Conservation (phyloP, 108 stramenopile genomes). For the Fragilariopsis cylindrus region DNA sequence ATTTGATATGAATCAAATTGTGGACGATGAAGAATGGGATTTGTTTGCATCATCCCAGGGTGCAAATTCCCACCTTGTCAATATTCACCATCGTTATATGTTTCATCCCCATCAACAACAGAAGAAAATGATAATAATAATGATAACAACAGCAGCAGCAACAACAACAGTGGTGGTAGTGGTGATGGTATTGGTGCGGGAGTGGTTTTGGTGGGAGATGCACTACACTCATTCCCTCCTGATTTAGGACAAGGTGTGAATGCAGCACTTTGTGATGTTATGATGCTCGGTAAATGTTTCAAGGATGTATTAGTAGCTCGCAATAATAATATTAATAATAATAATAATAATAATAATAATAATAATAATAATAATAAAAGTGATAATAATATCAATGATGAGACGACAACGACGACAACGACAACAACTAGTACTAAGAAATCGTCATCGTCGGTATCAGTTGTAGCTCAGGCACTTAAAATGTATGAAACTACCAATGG, state of each 20-base stretch:
- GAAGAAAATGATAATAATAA: too few species aligned
- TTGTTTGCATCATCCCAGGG: slow-evolving; percentile 66
- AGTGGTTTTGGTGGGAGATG: slow-evolving; percentile 78
- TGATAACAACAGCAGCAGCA: too few species aligned
- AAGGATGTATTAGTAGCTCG: not conserved
- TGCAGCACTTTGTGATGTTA: slow-evolving; percentile 81
- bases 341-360: too few species aligned
- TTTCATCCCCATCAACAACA: slow-evolving; percentile 24
- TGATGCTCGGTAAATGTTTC: not conserved
- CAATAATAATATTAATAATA: too few species aligned
- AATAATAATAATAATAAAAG: too few species aligned
- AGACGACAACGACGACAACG: too few species aligned
- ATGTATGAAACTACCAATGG: not conserved
- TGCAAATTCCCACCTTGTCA: slow-evolving; percentile 60
- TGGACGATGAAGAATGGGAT: slow-evolving; percentile 56
- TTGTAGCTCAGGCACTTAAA: not conserved
- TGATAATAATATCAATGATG: too few species aligned
- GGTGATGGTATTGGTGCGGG: not conserved
- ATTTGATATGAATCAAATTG: not conserved
- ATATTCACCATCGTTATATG: slow-evolving; percentile 49
- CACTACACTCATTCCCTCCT: slow-evolving; percentile 84
- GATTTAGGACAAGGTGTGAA: slow-evolving; percentile 92
- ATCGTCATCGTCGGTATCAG: not conserved
- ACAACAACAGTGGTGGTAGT: not conserved
- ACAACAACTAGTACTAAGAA: not conserved